A percentile compares a stretch with the other conserved stretches of the same genome.
These are phyloP conservation scores for Chrysanthemum seticuspe DNA, from an alignment of 129 eudicot genomes.

Conservation along the genomic window DNA sequence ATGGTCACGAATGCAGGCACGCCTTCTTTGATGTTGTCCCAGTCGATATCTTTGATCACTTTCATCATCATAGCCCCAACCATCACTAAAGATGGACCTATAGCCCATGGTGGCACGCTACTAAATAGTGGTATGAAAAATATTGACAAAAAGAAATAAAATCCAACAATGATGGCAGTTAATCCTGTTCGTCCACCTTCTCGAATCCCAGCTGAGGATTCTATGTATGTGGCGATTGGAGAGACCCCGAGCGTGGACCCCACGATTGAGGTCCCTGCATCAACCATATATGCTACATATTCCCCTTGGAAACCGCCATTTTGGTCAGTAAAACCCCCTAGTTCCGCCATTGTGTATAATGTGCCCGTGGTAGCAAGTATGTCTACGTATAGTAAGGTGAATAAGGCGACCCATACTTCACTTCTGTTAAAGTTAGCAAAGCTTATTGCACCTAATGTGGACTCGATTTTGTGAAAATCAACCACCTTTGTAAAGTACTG, in stretches of 20 bases:
- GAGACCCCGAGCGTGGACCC: conserved; percentile 88
- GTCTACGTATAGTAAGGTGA: conserved; percentile 74
- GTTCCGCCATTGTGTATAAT: conserved; percentile 81
- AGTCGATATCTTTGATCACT: conserved; percentile 79
- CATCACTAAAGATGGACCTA: conserved; percentile 81
- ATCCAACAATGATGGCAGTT: conserved; percentile 69
- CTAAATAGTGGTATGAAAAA: conserved; percentile 67
- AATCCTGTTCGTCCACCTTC: conserved; percentile 91
- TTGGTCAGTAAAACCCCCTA: conserved; percentile 57
- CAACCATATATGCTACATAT: conserved; percentile 82
- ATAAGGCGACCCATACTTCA: conserved; percentile 79
- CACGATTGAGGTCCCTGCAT: conserved; percentile 78
- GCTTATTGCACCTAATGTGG: conserved; percentile 72
- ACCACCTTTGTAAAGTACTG: conserved; percentile 68
- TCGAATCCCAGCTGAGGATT: conserved; percentile 80
- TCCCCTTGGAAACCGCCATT: conserved; percentile 71
- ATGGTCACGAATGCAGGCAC: conserved; percentile 84
- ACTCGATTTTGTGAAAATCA: conserved; percentile 68
- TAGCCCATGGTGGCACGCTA: conserved; percentile 94
- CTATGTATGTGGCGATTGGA: conserved; percentile 70
- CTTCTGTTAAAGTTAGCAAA: conserved; percentile 56
- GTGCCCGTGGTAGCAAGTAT: conserved; percentile 86
- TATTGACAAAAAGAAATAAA: conserved; percentile 61
- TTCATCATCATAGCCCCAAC: conserved; percentile 94
- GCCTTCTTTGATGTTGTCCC: conserved; percentile 63